phyloP scores from a whole-genome alignment of 192 early-diverging fungal genomes.

The Linnemannia elongata region DNA sequence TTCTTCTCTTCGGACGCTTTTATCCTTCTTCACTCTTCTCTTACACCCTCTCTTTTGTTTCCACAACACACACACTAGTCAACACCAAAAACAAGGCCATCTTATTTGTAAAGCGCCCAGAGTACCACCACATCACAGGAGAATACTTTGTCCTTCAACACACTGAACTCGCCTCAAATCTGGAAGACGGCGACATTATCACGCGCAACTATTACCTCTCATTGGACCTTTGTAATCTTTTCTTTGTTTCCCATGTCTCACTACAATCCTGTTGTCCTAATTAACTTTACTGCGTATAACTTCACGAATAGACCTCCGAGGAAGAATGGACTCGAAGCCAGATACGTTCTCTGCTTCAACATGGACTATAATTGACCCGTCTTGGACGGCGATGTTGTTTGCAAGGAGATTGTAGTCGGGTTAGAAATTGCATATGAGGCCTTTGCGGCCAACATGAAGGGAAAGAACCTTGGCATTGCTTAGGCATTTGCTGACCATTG shows the following conservation, averaged over 20 bases:
- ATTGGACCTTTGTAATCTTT: conserved; percentile 82
- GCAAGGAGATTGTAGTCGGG: conserved; percentile 71
- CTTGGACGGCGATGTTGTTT: conserved; percentile 73
- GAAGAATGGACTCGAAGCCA: conserved; percentile 67
- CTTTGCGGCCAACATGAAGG: conserved; percentile 66
- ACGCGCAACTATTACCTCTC: conserved; percentile 77
- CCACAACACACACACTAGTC: conserved; percentile 2
- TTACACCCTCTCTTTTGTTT: neutral
- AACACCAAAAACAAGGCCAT: conserved; percentile 30
- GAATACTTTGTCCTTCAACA: conserved; percentile 62
- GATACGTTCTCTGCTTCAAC: conserved; percentile 62
- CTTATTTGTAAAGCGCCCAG: conserved; percentile 55
- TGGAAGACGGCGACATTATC: conserved; percentile 63
- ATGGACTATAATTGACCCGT: too few species aligned
- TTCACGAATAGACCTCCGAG: conserved; percentile 30
- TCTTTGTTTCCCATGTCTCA: neutral
- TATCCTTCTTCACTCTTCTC: neutral
- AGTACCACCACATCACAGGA: conserved; percentile 51
- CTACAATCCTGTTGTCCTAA: neutral
- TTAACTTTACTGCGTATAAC: neutral
- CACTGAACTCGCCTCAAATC: conserved; percentile 21
- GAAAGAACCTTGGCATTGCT: conserved; percentile 78
- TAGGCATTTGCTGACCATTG: conserved; percentile 63
- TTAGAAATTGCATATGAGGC: conserved; percentile 73
- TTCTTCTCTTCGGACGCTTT: neutral